Percentiles rank a stretch among this genome's conserved stretches.
Evolutionary conservation across 1,284 basidiomycete genomes (phyloP).

Genomic region (Malassezia cuniculi): DNA sequence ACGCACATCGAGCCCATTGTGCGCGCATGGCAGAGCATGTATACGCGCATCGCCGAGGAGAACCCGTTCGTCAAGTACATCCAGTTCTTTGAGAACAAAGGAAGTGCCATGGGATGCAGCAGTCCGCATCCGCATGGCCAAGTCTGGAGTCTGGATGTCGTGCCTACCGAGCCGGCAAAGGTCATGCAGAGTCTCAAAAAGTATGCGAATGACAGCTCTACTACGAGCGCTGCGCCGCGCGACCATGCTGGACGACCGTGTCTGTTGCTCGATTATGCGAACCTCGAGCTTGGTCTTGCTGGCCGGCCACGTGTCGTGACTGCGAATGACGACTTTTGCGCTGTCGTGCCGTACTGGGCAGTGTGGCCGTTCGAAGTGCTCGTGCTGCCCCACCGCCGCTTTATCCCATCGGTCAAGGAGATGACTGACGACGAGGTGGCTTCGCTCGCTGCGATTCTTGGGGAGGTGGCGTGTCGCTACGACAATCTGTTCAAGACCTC

Average conservation of each 20-base stretch:
- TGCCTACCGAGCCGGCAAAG: constrained; percentile 34
- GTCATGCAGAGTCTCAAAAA: constrained; percentile 23
- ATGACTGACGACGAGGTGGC: constrained; percentile 21
- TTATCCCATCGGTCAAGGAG: constrained; percentile 25
- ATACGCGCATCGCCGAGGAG: constrained; percentile 30
- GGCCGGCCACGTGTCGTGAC: constrained; percentile 56
- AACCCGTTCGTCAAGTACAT: constrained; percentile 42
- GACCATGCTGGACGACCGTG: constrained; percentile 57
- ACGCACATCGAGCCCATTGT: constrained; percentile 61
- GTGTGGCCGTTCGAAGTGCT: constrained; percentile 86
- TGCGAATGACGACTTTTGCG: constrained; percentile 65
- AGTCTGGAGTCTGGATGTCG: constrained; percentile 57
- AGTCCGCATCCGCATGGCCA: constrained; percentile 94
- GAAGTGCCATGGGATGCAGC: constrained; percentile 86
- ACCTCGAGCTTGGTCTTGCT: constrained; percentile 55
- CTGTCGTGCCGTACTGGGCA: constrained; percentile 89
- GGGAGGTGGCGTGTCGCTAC: constrained; percentile 32
- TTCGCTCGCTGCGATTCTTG: constrained; percentile 48
- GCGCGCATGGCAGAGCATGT: constrained; percentile 55
- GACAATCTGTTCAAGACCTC: constrained; percentile 51
- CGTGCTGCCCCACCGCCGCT: constrained; percentile 25
- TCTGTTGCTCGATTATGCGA: constrained; percentile 71
- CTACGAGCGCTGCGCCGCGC: constrained; percentile 47
- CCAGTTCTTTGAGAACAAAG: constrained; percentile 65
- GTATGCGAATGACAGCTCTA: constrained; percentile 22